These are phyloP conservation scores for Xanthoparmelia taractica DNA, from an alignment of 495 filamentous ascomycete genomes.

Conservation along the genomic window DNA sequence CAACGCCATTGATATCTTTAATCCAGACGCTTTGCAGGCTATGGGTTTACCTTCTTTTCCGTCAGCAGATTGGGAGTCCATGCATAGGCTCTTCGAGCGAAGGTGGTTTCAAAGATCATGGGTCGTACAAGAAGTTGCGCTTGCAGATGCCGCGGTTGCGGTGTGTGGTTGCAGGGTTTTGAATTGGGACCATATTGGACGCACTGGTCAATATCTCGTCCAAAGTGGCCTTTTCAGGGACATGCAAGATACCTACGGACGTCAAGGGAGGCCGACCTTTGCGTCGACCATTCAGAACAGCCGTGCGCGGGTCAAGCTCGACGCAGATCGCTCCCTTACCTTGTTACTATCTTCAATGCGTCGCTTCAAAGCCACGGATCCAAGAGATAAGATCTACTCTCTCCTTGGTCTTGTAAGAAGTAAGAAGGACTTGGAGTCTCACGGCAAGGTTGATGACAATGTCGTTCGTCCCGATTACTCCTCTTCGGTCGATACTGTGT, in stretches of 20 bases:
- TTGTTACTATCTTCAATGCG: constrained; percentile 17
- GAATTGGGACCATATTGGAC: constrained; percentile 2
- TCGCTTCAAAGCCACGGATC: constrained; percentile 24
- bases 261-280: neutral
- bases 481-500: neutral
- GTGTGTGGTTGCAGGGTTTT: constrained; percentile 3
- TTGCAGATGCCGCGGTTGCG: neutral
- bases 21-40: neutral
- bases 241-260: neutral
- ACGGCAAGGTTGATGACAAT: neutral
- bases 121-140: constrained; percentile 13
- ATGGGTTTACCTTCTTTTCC: neutral
- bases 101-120: constrained; percentile 1
- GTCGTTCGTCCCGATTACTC: neutral
- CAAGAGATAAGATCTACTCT: constrained; percentile 27
- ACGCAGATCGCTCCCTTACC: neutral
- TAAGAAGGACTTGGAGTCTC: neutral
- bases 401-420: constrained; percentile 22
- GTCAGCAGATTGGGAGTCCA: neutral
- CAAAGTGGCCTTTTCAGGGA: neutral
- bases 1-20: neutral
- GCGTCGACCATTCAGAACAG: constrained; percentile 2
- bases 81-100: constrained; percentile 8
- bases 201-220: neutral
- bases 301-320: neutral